Conservation (phyloP, 495 filamentous ascomycete species). For the Penicillium bovifimosum region DNA sequence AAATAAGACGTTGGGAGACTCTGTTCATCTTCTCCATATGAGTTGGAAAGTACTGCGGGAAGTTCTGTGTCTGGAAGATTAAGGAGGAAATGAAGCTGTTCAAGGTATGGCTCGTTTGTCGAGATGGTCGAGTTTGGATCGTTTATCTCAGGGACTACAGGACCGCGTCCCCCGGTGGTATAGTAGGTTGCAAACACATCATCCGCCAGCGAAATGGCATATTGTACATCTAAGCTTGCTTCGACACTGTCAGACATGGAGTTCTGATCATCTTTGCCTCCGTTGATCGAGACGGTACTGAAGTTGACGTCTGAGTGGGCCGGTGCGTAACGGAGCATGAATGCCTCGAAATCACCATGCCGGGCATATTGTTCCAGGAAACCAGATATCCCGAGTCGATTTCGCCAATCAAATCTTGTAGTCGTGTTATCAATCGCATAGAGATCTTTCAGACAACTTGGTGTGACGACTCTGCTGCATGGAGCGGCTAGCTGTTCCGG, state of each 20-base stretch:
- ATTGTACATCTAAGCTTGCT: slow-evolving; percentile 70
- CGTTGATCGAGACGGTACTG: slow-evolving; percentile 55
- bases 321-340: slow-evolving; percentile 48
- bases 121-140: slow-evolving; percentile 36
- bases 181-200: slow-evolving; percentile 57
- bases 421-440: slow-evolving; percentile 52
- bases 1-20: slow-evolving; percentile 56
- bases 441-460: slow-evolving; percentile 52
- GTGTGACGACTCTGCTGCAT: slow-evolving; percentile 49
- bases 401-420: slow-evolving; percentile 31
- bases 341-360: slow-evolving; percentile 50
- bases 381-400: slow-evolving; percentile 60
- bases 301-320: slow-evolving; percentile 53
- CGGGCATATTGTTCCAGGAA: slow-evolving; percentile 64
- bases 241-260: slow-evolving; percentile 40
- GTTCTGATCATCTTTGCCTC: slow-evolving; percentile 48
- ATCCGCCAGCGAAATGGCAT: slow-evolving; percentile 56
- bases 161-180: slow-evolving; percentile 59
- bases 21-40: slow-evolving; percentile 53
- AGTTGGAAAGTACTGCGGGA: slow-evolving; percentile 68
- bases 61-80: slow-evolving; percentile 55
- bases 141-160: slow-evolving; percentile 49
- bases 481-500: slow-evolving; percentile 26
- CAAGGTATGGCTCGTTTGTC: slow-evolving; percentile 77
- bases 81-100: slow-evolving; percentile 67